These are phyloP conservation scores for Coemansia umbellata DNA, from an alignment of 192 early-diverging fungal genomes.

Conservation along the genomic window DNA sequence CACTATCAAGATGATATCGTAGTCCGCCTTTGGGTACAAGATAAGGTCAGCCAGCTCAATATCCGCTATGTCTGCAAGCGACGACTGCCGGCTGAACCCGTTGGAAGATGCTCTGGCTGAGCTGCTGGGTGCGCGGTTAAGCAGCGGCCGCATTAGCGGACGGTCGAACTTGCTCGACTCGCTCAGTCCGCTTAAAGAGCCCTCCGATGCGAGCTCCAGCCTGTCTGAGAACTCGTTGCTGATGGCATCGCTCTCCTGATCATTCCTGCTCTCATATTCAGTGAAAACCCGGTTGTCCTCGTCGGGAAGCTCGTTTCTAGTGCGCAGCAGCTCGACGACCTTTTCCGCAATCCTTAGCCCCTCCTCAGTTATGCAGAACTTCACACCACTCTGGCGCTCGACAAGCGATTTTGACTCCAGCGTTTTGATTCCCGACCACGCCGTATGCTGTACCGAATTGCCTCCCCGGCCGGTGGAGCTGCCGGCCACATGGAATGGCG, in stretches of 20 bases:
- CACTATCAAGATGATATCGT: constrained; percentile 64
- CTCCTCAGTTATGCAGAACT: constrained; percentile 68
- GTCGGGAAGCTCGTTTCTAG: constrained; percentile 20
- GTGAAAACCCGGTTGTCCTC: constrained; percentile 17
- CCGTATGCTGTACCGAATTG: constrained; percentile 55
- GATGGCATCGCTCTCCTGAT: neutral
- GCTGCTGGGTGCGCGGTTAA: neutral
- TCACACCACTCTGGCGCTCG: constrained; percentile 55
- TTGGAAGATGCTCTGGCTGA: constrained; percentile 12
- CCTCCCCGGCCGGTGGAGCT: neutral
- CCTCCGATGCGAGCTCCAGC: neutral
- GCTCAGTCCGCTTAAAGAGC: neutral
- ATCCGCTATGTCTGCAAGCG: constrained; percentile 5
- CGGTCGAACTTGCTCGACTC: neutral
- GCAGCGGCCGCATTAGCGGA: neutral
- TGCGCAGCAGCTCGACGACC: constrained; percentile 38
- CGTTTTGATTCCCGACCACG: constrained; percentile 75
- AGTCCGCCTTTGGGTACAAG: constrained; percentile 20
- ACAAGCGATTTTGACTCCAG: constrained; percentile 67
- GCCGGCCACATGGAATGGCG: constrained; percentile 55
- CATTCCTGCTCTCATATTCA: constrained; percentile 6
- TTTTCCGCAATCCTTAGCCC: constrained; percentile 60
- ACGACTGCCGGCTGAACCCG: constrained; percentile 33
- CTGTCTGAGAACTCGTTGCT: no score
- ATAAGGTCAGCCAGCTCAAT: constrained; percentile 22